Evolutionary conservation across 371 early-diverging fungal species (phyloP).

Genomic region (Phascolomyces articulosus): DNA sequence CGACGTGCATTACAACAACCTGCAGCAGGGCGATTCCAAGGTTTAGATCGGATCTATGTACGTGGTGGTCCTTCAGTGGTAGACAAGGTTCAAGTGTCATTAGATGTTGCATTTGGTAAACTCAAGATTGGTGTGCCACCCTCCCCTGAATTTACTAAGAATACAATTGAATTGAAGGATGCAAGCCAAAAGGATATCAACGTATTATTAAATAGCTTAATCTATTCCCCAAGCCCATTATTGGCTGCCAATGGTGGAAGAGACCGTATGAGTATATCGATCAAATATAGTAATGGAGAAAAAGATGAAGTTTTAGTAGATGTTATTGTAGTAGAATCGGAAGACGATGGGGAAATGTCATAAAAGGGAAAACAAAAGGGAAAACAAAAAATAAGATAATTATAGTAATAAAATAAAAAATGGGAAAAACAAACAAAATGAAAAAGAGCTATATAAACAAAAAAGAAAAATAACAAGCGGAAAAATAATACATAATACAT

Average conservation of each 20-base stretch:
- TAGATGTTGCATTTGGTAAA: constrained; percentile 34
- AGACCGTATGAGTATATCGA: constrained; percentile 30
- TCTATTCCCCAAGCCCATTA: constrained; percentile 35
- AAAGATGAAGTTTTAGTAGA: constrained; percentile 24
- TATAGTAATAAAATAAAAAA: neutral
- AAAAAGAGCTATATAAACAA: neutral
- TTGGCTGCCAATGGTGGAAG: constrained; percentile 46
- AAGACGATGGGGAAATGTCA: constrained; percentile 25
- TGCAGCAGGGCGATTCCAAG: constrained; percentile 55
- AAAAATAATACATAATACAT: constrained; percentile 6
- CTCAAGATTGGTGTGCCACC: constrained; percentile 20
- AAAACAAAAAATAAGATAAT: neutral
- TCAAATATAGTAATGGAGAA: constrained; percentile 23
- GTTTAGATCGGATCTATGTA: constrained; percentile 56
- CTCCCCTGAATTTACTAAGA: constrained; percentile 12
- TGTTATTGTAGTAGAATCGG: constrained; percentile 37
- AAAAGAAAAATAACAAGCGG: neutral
- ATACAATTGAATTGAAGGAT: constrained; percentile 17
- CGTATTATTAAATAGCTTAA: constrained; percentile 31
- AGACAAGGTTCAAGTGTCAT: constrained; percentile 20
- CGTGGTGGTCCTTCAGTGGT: constrained; percentile 47
- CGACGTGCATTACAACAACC: constrained; percentile 31
- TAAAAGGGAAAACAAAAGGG: neutral
- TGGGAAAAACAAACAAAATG: neutral
- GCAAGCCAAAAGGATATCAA: constrained; percentile 41